Percentiles rank a stretch among this genome's conserved stretches.
These are phyloP conservation scores for Diaporthe batatas DNA, from an alignment of 2,329 filamentous ascomycete species.

Conservation along the genomic window DNA sequence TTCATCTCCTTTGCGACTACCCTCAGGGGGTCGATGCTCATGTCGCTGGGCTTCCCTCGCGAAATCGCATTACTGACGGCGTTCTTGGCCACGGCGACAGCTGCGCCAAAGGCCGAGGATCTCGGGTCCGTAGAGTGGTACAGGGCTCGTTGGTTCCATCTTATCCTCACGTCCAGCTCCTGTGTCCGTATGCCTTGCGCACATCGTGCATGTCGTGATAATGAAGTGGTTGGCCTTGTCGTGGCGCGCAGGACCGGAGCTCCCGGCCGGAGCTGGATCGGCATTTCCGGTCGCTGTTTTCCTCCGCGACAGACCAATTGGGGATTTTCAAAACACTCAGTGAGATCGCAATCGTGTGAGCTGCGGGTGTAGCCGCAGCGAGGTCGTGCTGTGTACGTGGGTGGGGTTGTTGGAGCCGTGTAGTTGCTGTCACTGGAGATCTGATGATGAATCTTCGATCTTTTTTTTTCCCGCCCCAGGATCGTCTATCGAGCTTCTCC, in stretches of 20 bases:
- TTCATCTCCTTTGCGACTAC: conserved; percentile 97
- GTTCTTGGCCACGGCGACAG: conserved; percentile 77
- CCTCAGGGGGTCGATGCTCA: conserved; percentile 88
- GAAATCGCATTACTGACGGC: conserved; percentile 78
- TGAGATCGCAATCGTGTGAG: conserved; percentile 41
- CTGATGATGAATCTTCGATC: conserved; percentile 38
- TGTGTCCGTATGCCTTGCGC: conserved; percentile 54
- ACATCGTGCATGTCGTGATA: conserved; percentile 55
- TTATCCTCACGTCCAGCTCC: conserved; percentile 52
- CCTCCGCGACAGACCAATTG: conserved; percentile 51
- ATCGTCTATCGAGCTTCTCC: conserved; percentile 32
- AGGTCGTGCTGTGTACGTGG: conserved; percentile 2
- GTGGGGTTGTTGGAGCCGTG: conserved; percentile 30
- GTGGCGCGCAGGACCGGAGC: conserved; percentile 63
- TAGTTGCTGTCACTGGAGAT: conserved; percentile 1
- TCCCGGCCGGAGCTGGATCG: conserved; percentile 67
- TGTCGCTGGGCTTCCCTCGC: conserved; percentile 71
- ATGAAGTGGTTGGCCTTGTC: conserved; percentile 50
- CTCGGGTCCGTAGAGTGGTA: conserved; percentile 62
- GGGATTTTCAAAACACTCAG: conserved; percentile 42
- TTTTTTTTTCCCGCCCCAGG: conserved; percentile 36
- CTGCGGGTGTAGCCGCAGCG: neutral
- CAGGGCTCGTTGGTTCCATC: conserved; percentile 47
- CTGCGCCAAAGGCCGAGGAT: conserved; percentile 80
- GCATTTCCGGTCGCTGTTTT: conserved; percentile 50